phyloP scores from a whole-genome alignment of 129 eudicot species.

The Rutidosis leptorrhynchoides region DNA sequence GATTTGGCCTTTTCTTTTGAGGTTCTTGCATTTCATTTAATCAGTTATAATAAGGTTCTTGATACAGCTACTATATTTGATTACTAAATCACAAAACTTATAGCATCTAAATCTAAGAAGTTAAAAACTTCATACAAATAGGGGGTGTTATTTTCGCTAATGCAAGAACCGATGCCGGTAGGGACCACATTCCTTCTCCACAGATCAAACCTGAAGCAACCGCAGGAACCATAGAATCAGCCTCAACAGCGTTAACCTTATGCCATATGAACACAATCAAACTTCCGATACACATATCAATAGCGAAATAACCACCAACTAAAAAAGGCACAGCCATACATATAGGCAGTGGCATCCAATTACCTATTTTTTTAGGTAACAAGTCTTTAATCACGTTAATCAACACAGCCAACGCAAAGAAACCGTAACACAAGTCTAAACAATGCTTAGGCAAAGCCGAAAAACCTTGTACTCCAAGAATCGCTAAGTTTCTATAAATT shows the following conservation, averaged over 20 bases:
- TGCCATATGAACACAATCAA: conserved; percentile 72
- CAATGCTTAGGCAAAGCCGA: conserved; percentile 78
- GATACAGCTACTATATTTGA: conserved; percentile 14
- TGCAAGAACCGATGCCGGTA: conserved; percentile 76
- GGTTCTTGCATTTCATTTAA: conserved; percentile 30
- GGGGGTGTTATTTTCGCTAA: conserved; percentile 63
- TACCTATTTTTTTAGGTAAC: conserved; percentile 48
- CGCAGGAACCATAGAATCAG: conserved; percentile 70
- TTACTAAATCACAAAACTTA: conserved; percentile 27
- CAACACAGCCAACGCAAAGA: conserved; percentile 59
- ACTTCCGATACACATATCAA: conserved; percentile 84
- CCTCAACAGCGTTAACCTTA: conserved; percentile 49
- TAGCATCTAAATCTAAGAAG: conserved; percentile 26
- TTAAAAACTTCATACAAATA: conserved; percentile 54
- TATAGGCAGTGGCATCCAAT: conserved; percentile 82
- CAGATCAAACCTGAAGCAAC: conserved; percentile 96
- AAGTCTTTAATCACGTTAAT: conserved; percentile 62
- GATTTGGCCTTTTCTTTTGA: conserved; percentile 24
- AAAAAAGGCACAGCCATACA: conserved; percentile 85
- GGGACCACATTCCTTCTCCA: conserved; percentile 85
- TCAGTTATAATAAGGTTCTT: conserved; percentile 16
- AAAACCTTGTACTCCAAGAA: conserved; percentile 75
- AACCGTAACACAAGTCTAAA: conserved; percentile 60
- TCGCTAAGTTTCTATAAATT: conserved; percentile 72
- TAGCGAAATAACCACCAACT: conserved; percentile 70